Evolutionary conservation across 1,139 yeast genomes (phyloP), one percentile per base, ranked within the genome.

Genomic region (Saccharomyces hybrid): DNA sequence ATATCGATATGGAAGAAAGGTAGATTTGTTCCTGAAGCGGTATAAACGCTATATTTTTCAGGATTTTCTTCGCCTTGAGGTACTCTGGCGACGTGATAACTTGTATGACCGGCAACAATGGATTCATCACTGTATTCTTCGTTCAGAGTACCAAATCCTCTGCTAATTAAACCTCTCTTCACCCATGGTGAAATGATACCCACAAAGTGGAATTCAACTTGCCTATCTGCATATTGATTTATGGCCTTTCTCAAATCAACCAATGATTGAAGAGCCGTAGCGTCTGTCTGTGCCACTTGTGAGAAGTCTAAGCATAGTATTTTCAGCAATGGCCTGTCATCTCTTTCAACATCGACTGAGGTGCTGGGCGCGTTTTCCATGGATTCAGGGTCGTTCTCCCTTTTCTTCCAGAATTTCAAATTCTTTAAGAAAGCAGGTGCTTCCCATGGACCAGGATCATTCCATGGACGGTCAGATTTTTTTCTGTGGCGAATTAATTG

Each of bases 1-100:
- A 90, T 83, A 53, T 89, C 96, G 56, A 88, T 75, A 71, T 89
- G 96, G 80, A 90, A 88, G 70, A 82, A 88, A 46, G 96, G 96
- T 41, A 89, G 81, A 65, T 84, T 79, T 1, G 96, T 87, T 53
- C 84, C 82, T 14, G 82, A 76, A 2, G 89, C 81, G 25, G 91
- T 83, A 53, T 73, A 55, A 2, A 63, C 51, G 23, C 58, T 73
- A 61, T 76, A 77, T 32, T 68, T 47, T 6, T n/a, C 46, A 25
- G 42, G n/a, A 29, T 31, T 52, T 44, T 62, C 64, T 0, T 56
- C 51, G 38, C 58, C 52, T 14, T 59, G 64, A n/a, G 63, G 64
- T 29, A 61, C 65, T 51, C 63, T 62, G 9, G 67, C 63, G 28
- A 72, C 47, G 54, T 72, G 72, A 55, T 65, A 65, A 46, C 67